These are phyloP conservation scores for Panellus pusillus DNA, from an alignment of 768 basidiomycete genomes.

Conservation along the genomic window DNA sequence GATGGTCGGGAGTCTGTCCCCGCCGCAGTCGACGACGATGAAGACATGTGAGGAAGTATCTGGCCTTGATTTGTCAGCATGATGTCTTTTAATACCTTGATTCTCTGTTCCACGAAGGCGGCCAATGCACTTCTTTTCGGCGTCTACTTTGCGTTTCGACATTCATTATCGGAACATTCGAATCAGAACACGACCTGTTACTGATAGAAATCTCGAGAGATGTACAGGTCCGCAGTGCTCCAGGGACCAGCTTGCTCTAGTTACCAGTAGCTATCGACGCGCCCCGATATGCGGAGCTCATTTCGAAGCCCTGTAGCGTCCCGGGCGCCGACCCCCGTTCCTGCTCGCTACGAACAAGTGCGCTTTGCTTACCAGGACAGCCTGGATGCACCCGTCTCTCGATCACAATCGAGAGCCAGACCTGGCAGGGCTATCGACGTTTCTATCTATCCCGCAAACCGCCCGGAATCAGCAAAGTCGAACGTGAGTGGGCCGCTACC, in stretches of 20 bases:
- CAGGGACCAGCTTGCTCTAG: no score
- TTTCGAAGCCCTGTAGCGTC: constrained; percentile 9
- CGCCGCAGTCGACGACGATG: constrained; percentile 59
- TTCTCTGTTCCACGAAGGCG: no score
- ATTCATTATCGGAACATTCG: no score
- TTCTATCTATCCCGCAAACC: neutral
- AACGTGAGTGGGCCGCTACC: neutral
- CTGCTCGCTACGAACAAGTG: constrained; percentile 3
- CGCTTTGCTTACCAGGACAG: constrained; percentile 16
- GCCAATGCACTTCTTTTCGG: no score
- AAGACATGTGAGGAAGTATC: no score
- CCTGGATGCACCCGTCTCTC: constrained; percentile 10
- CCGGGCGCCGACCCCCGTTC: constrained; percentile 7
- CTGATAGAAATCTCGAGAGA: no score
- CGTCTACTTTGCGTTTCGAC: no score
- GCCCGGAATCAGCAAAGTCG: neutral
- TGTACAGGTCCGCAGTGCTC: no score
- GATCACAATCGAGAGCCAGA: constrained; percentile 13
- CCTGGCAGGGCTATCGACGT: constrained; percentile 14
- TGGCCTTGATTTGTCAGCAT: no score
- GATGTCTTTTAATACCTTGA: no score
- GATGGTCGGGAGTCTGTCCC: constrained; percentile 65
- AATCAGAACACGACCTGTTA: no score
- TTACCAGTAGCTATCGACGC: no score
- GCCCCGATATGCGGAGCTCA: neutral